Conservation (phyloP, 306 rosid species). For the Psophocarpus tetragonolobus region DNA sequence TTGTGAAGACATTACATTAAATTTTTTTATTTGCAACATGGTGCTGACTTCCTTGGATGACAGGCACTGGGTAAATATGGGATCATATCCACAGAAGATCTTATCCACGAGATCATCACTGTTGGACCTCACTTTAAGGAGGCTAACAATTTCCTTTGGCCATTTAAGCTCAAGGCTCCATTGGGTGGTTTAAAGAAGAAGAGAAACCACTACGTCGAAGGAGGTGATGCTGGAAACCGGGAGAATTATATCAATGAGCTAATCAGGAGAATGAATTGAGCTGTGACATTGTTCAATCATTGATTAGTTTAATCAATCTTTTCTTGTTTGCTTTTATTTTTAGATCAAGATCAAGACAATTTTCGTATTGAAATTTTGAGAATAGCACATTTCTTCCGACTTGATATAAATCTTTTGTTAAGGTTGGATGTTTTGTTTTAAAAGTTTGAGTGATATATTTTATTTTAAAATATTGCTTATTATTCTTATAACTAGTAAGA, state of each 20-base stretch:
- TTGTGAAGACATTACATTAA: too few species aligned
- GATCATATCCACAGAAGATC: conserved; percentile 74
- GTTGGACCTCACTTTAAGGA: conserved; percentile 95
- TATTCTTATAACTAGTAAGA: not conserved
- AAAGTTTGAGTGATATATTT: conserved; percentile 17
- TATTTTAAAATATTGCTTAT: not conserved
- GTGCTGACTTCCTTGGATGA: conserved; percentile 21
- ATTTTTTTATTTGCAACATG: not conserved
- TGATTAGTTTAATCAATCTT: not conserved
- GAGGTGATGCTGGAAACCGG: conserved; percentile 93
- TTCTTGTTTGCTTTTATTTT: not conserved
- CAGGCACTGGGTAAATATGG: conserved; percentile 77
- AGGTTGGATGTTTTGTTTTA: conserved; percentile 29
- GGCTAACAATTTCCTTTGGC: conserved; percentile 93
- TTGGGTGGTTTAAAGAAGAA: conserved; percentile 89
- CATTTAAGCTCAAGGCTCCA: conserved; percentile 94
- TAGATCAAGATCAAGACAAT: conserved; percentile 19
- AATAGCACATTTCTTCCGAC: conserved; percentile 2
- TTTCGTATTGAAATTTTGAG: conserved; percentile 33
- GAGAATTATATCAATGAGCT: conserved; percentile 91
- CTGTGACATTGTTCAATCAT: not conserved
- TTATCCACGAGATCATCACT: conserved; percentile 78
- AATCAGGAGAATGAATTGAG: conserved; percentile 78
- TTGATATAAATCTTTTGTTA: conserved; percentile 2
- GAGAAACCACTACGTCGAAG: conserved; percentile 93